Evolutionary conservation across 1,284 basidiomycete species (phyloP).

Genomic region (Ceratobasidium sp.): DNA sequence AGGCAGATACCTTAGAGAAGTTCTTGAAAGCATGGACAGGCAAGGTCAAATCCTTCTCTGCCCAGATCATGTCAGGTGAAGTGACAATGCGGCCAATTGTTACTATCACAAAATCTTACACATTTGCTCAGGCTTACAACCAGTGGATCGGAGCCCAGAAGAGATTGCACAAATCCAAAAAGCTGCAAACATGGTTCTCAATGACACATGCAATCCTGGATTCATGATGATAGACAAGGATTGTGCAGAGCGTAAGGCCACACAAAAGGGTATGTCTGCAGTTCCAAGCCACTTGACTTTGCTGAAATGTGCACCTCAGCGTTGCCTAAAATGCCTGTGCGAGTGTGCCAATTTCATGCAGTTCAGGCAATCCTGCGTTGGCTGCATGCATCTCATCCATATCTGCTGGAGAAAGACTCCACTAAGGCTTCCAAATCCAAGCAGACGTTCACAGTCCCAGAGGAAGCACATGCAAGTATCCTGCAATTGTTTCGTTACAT

Average conservation of each 20-base stretch:
- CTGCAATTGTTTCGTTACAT: not conserved
- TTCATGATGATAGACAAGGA: slow-evolving; percentile 27
- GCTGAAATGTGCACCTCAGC: no score
- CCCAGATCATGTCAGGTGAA: not conserved
- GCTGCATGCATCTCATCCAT: not conserved
- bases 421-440: not conserved
- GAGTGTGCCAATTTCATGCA: slow-evolving; percentile 23
- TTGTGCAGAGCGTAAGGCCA: slow-evolving; percentile 5
- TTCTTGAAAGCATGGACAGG: not conserved
- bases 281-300: not conserved
- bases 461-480: not conserved
- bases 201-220: not conserved
- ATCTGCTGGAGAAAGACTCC: no score
- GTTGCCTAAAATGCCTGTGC: not conserved
- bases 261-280: not conserved
- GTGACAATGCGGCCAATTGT: no score
- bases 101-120: no score
- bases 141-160: not conserved
- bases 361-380: not conserved
- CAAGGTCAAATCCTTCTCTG: not conserved
- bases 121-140: not conserved
- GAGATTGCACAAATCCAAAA: not conserved
- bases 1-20: slow-evolving; percentile 23
- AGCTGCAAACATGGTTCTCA: not conserved
- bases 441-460: slow-evolving; percentile 1